These are phyloP conservation scores for Podospora conica DNA, from an alignment of 495 filamentous ascomycete genomes.

Conservation along the genomic window DNA sequence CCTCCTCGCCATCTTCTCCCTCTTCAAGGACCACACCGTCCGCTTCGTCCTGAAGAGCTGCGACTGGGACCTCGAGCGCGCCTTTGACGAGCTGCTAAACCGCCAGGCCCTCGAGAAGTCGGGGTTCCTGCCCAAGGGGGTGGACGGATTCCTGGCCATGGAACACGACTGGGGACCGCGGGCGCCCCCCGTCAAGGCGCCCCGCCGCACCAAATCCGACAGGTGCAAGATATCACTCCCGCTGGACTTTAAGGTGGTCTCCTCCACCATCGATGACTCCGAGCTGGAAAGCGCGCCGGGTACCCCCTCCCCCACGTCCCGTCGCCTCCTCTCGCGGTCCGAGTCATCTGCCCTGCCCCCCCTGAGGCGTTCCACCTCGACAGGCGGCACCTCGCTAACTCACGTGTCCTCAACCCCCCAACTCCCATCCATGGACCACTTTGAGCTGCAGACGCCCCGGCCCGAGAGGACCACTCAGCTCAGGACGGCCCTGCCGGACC, in stretches of 20 bases:
- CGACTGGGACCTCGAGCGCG: constrained; percentile 53
- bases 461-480: not conserved
- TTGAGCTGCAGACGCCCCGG: not conserved
- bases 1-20: constrained; percentile 65
- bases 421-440: not conserved
- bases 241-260: constrained; percentile 21
- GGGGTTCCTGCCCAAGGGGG: constrained; percentile 56
- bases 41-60: constrained; percentile 58
- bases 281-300: constrained; percentile 26
- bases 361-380: not conserved
- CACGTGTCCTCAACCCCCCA: not conserved
- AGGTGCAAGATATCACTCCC: constrained; percentile 16
- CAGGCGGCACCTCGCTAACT: not conserved
- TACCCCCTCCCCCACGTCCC: constrained; percentile 6
- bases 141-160: constrained; percentile 68
- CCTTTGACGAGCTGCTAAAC: constrained; percentile 79
- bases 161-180: constrained; percentile 31
- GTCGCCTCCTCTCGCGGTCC: not conserved
- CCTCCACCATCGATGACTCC: constrained; percentile 10
- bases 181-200: constrained; percentile 42
- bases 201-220: constrained; percentile 3
- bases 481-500: constrained; percentile 6
- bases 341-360: not conserved
- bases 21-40: constrained; percentile 56
- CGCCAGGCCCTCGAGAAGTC: constrained; percentile 62